Conservation (phyloP, 2,329 filamentous ascomycete species). For the Calycina herbarum region DNA sequence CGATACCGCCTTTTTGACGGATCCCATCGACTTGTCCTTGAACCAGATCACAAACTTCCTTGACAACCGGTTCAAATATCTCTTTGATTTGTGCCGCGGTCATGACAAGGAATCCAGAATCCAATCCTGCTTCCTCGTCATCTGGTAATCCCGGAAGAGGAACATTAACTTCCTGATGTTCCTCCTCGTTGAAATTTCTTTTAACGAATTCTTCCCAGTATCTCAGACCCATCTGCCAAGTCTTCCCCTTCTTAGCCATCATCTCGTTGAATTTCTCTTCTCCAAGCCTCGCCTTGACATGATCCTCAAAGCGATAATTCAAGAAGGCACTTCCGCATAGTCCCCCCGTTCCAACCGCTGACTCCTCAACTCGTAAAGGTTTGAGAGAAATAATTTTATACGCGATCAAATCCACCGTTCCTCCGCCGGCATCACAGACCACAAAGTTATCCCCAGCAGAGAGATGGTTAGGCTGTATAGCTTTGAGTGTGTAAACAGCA, state of each 20-base stretch:
- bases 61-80: conserved; percentile 74
- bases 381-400: conserved; percentile 76
- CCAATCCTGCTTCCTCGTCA: conserved; percentile 71
- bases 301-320: conserved; percentile 79
- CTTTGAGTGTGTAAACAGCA: conserved; percentile 76
- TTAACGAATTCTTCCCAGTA: conserved; percentile 88
- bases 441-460: conserved; percentile 64
- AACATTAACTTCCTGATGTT: conserved; percentile 74
- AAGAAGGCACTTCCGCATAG: conserved; percentile 77
- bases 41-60: conserved; percentile 67
- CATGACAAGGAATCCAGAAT: conserved; percentile 76
- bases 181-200: conserved; percentile 78
- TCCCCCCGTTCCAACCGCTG: conserved; percentile 75
- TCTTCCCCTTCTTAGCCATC: conserved; percentile 75
- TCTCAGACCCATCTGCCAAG: conserved; percentile 75
- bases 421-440: conserved; percentile 57
- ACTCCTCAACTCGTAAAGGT: conserved; percentile 74
- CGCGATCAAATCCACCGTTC: conserved; percentile 73
- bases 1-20: conserved; percentile 59
- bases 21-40: conserved; percentile 67
- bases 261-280: conserved; percentile 69
- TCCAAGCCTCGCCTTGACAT: conserved; percentile 68
- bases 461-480: conserved; percentile 73
- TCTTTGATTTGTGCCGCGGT: conserved; percentile 67
- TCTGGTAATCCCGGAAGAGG: conserved; percentile 77